These are phyloP conservation scores for Fagopyrum esculentum DNA, from an alignment of 148 eudicot species.

Conservation along the genomic window DNA sequence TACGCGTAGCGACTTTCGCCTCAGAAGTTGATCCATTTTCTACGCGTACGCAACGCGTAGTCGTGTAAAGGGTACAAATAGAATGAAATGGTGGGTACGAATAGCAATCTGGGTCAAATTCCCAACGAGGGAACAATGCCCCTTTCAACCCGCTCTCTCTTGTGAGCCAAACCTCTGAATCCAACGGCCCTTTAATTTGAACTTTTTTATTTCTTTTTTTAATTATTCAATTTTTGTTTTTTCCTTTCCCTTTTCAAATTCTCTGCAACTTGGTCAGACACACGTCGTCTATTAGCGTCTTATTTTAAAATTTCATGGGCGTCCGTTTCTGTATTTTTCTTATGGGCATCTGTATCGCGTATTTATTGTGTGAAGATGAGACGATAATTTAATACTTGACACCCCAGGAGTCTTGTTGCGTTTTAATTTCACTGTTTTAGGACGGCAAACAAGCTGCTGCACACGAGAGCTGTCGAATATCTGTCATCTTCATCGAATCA, in stretches of 20 bases:
- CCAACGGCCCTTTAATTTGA: slow-evolving; percentile 13
- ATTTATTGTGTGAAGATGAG: slow-evolving; percentile 9
- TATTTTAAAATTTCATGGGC: slow-evolving; percentile 1
- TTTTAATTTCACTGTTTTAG: slow-evolving; percentile 1
- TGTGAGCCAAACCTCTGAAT: background rate
- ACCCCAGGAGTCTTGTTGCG: background rate
- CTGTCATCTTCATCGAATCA: background rate
- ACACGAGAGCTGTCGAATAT: background rate
- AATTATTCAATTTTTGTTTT: background rate
- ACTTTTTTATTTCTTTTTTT: background rate
- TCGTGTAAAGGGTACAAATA: too few species aligned
- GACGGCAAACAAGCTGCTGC: slow-evolving; percentile 11
- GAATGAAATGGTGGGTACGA: too few species aligned
- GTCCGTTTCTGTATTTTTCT: background rate
- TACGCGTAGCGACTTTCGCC: too few species aligned
- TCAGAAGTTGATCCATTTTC: too few species aligned
- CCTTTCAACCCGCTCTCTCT: slow-evolving; percentile 4
- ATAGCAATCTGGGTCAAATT: too few species aligned
- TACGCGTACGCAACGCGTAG: too few species aligned
- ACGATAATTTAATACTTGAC: background rate
- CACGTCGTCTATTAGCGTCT: background rate
- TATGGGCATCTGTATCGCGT: slow-evolving; percentile 3
- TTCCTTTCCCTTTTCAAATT: background rate
- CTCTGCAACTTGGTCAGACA: background rate
- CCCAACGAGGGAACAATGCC: slow-evolving; percentile 6